Percentiles rank a stretch among this genome's conserved stretches.
Conservation (phyloP, 306 rosid genomes). For the Trifolium repens region DNA sequence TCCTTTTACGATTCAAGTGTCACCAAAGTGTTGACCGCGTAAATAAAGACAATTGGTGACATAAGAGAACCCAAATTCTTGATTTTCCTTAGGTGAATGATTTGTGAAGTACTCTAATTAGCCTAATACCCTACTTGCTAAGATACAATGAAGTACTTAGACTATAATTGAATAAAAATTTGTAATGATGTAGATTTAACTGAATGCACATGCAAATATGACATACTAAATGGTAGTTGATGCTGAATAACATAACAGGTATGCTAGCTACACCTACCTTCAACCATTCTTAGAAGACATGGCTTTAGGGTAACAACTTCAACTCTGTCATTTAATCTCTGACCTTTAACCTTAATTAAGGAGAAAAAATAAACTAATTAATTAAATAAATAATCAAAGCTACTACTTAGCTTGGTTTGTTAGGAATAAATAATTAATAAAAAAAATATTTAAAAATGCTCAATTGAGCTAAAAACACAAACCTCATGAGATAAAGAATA, state of each 20-base stretch:
- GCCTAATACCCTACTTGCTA: background rate
- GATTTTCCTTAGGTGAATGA: background rate
- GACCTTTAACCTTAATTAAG: slow-evolving; percentile 70
- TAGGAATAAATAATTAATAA: slow-evolving; percentile 21
- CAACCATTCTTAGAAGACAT: slow-evolving; percentile 79
- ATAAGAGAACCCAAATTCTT: background rate
- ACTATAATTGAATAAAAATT: background rate
- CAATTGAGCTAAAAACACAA: slow-evolving; percentile 21
- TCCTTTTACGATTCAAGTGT: no score
- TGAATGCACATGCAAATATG: slow-evolving; percentile 39
- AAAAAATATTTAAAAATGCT: background rate
- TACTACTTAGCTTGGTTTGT: background rate
- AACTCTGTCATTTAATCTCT: slow-evolving; percentile 64
- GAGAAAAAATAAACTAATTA: background rate
- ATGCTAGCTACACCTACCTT: slow-evolving; percentile 72
- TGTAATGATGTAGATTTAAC: slow-evolving; percentile 27
- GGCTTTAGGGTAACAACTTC: slow-evolving; percentile 84
- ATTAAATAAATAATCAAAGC: slow-evolving; percentile 23
- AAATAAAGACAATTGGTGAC: background rate
- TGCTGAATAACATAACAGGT: slow-evolving; percentile 17
- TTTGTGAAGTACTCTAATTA: background rate
- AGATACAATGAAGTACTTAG: background rate
- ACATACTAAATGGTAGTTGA: slow-evolving; percentile 36
- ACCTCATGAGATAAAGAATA: slow-evolving; percentile 91
- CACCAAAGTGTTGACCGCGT: no score